These are phyloP conservation scores for Podaxis mareebaensis DNA, from an alignment of 768 basidiomycete genomes.

Conservation along the genomic window DNA sequence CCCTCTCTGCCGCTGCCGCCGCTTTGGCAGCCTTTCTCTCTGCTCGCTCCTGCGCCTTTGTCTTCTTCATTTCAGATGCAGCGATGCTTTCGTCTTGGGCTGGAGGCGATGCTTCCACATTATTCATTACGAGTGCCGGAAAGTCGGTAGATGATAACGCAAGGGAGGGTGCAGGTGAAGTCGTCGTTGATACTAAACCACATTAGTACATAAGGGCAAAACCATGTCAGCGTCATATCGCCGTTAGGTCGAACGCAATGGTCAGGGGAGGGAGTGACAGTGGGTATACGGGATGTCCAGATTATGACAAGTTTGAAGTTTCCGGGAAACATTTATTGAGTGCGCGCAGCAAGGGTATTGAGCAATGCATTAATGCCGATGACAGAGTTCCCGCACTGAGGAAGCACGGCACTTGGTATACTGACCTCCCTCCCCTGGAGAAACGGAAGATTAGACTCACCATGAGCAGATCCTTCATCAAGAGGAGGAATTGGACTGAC, in stretches of 20 bases:
- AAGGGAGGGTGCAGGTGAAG: slow-evolving; percentile 51
- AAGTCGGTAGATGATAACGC: slow-evolving; percentile 73
- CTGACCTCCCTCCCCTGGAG: slow-evolving; percentile 81
- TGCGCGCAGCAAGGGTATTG: slow-evolving; percentile 35
- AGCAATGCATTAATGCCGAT: slow-evolving; percentile 63
- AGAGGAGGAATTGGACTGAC: slow-evolving; percentile 23
- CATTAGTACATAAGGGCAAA: slow-evolving; percentile 37
- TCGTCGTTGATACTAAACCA: slow-evolving; percentile 42
- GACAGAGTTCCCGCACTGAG: slow-evolving; percentile 81
- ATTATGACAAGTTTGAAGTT: slow-evolving; percentile 25
- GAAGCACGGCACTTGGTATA: slow-evolving; percentile 89
- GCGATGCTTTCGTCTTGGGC: slow-evolving; percentile 16
- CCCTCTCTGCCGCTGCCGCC: slow-evolving; percentile 33
- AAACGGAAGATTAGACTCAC: slow-evolving; percentile 63
- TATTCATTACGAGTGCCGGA: slow-evolving; percentile 58
- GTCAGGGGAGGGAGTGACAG: slow-evolving; percentile 45
- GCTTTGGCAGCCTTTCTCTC: slow-evolving; percentile 20
- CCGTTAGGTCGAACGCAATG: slow-evolving; percentile 45
- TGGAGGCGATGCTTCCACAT: slow-evolving; percentile 30
- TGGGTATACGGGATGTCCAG: slow-evolving; percentile 19
- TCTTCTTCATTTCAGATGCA: slow-evolving; percentile 2
- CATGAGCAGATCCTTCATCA: slow-evolving; percentile 43
- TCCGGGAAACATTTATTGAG: slow-evolving; percentile 30
- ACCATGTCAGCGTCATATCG: slow-evolving; percentile 48
- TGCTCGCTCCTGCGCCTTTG: slow-evolving; percentile 13